These are phyloP conservation scores for Phalaenopsis equestris DNA, from an alignment of 106 monocot genomes.

Conservation along the genomic window DNA sequence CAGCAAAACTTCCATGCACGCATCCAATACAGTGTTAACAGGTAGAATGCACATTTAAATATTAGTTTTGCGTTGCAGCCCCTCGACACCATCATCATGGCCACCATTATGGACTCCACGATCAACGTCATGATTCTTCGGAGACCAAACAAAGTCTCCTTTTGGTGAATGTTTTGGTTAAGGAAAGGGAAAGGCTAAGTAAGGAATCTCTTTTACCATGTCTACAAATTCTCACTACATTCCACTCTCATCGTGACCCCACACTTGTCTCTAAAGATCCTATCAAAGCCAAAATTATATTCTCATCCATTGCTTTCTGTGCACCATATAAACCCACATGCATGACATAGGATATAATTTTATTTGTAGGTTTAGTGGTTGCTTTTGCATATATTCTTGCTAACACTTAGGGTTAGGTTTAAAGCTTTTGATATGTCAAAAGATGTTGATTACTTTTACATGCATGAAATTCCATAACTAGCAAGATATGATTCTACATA, in stretches of 20 bases:
- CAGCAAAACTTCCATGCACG: not conserved
- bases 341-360: not conserved
- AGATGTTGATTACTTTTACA: not conserved
- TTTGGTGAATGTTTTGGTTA: too few relatives aligned
- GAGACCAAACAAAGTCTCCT: too few relatives aligned
- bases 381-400: not conserved
- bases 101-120: too few relatives aligned
- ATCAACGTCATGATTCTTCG: too few relatives aligned
- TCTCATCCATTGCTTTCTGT: not conserved
- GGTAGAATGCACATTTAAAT: not conserved
- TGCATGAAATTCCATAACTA: not conserved
- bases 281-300: not conserved
- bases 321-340: not conserved
- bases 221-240: not conserved
- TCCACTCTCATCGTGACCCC: not conserved
- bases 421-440: not conserved
- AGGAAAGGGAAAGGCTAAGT: too few relatives aligned
- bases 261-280: not conserved
- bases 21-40: not conserved
- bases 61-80: not conserved
- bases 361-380: not conserved
- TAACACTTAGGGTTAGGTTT: not conserved
- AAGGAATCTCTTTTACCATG: not conserved
- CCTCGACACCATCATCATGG: too few relatives aligned
- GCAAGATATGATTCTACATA: not conserved